Evolutionary conservation across 1,139 yeast species (phyloP), one percentile per base, ranked within the genome.

Genomic region (Saccharomyces uvarum): DNA sequence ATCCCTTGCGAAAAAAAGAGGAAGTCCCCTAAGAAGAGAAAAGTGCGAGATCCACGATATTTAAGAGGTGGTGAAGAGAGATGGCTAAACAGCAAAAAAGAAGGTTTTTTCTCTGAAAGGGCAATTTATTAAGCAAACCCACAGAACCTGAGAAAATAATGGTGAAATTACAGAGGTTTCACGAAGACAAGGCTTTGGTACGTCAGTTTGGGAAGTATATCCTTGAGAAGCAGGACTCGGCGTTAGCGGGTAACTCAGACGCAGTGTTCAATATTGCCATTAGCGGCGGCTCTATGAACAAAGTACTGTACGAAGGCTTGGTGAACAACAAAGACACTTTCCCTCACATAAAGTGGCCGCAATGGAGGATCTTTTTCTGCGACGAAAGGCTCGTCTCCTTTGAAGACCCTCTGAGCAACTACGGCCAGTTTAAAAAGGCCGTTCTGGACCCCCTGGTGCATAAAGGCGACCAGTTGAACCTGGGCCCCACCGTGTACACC

Each of bases 351-450:
- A 83, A 83, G 62, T 91, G 97, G 96, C 81, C 79, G 54, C 83
- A 83, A 67, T 91, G 98, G 98, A 95, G 88, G 66, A 82, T 91
- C 54, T 91, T 84, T 72, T 90, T 91, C 74, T 95, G 96, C 47
- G 97, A 91, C 70, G 97, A 91, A 75, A 81, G 97, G 68, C 75
- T 90, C 58, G 97, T 91, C 50, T 93, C 96, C 51, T 84, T 88
- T 63, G 84, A 80, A 55, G 82, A 86, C 54, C 79, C 81, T 1
- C 95, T 88, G 66, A 86, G 95, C 52, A 91, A 91, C 72, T 91
- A 84, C 68, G 97, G 96, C 26, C 81, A 83, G 60, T 89, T 91
- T 62, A 86, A 88, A 68, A 74, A 86, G 47, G 81, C 84, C 59
- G 78, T 91, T 32, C 81, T 90, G 60, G 93, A 88, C 71, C 75